These are phyloP conservation scores for Arabis hirsuta DNA, from an alignment of 345 rosid genomes.

Conservation along the genomic window DNA sequence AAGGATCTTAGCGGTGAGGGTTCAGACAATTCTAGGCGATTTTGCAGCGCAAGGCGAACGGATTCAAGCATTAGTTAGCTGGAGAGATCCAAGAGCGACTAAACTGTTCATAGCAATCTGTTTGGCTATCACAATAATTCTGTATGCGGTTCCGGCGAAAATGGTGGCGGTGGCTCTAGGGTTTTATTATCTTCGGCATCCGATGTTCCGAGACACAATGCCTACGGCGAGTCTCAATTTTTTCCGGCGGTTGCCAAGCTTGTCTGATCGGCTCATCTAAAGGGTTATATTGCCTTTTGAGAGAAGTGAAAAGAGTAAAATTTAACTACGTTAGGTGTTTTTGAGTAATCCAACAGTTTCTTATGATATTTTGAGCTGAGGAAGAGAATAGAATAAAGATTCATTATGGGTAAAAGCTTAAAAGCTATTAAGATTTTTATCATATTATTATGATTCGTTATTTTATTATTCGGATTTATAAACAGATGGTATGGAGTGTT, in stretches of 20 bases:
- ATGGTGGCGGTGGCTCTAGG: slow-evolving; percentile 98
- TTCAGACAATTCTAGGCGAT: slow-evolving; percentile 94
- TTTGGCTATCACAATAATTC: slow-evolving; percentile 61
- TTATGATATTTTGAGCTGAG: slow-evolving; percentile 19
- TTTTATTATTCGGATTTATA: slow-evolving; percentile 18
- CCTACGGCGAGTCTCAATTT: slow-evolving; percentile 86
- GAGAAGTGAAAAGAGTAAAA: slow-evolving; percentile 7
- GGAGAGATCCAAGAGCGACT: slow-evolving; percentile 99
- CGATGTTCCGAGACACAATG: slow-evolving; percentile 95
- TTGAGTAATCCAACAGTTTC: slow-evolving; percentile 28
- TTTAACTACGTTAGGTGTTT: slow-evolving; percentile 31
- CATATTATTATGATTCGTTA: slow-evolving; percentile 33
- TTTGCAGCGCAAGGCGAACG: slow-evolving; percentile 95
- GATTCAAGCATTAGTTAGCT: slow-evolving; percentile 85
- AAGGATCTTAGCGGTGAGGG: slow-evolving; percentile 78
- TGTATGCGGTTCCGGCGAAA: slow-evolving; percentile 85
- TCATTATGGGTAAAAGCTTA: slow-evolving; percentile 20
- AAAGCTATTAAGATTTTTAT: slow-evolving; percentile 21
- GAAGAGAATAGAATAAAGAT: slow-evolving; percentile 35
- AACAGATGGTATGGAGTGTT: slow-evolving; percentile 1
- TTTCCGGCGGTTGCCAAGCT: slow-evolving; percentile 90
- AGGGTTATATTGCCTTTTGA: not conserved
- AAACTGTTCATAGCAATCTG: slow-evolving; percentile 86
- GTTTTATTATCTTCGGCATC: slow-evolving; percentile 90
- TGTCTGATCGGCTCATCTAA: slow-evolving; percentile 85